Evolutionary conservation across 345 rosid species (phyloP), one percentile per base, ranked within the genome.

Genomic region (Kandelia obovata): DNA sequence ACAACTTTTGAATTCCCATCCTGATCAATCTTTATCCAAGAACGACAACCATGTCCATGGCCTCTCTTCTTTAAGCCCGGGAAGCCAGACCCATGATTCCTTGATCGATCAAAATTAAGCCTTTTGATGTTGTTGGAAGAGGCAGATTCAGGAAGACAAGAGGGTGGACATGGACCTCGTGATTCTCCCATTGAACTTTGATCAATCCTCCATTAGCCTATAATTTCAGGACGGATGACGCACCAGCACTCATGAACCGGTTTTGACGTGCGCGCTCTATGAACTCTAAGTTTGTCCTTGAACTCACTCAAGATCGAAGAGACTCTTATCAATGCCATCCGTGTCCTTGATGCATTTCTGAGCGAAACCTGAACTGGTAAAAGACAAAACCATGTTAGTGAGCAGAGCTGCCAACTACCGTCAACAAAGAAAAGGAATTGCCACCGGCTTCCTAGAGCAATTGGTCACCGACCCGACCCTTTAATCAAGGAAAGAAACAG

Each of bases 21-120:
- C 71, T 78, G 83, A 69, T 87, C 89, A 51, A 95, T 95, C 77
- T 87, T 88, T 67, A 95, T 84, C 97, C 97, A 95, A 6, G 99
- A 95, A 70, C 97, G 96, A 75, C 79, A 83, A 70, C 87, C 90
- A 32, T 64, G 79, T 34, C 72, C 76, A 49, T 89, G 96, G 28
- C 92, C 94, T 82, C 99, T 88, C 85, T 90, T 95, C 87, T 88
- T 95, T 28, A 71, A 77, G 43, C 91, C 86, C 4, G 80, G 71
- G 63, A 77, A 75, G 30, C 81, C 79, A 66, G 81, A 62, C 1
- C 83, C 74, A 27, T 79, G 86, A 77, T 66, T 87, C 32, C 69
- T 75, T 71, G 77, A 67, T 5, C 77, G 90, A 52, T 86, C 83
- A 5, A 63, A 58, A 80, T 53, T 70, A 52, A 68, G 63, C 82